Base-by-base conservation (phyloP, 805 yeast species). In the Yueomyces sp. region DNA sequence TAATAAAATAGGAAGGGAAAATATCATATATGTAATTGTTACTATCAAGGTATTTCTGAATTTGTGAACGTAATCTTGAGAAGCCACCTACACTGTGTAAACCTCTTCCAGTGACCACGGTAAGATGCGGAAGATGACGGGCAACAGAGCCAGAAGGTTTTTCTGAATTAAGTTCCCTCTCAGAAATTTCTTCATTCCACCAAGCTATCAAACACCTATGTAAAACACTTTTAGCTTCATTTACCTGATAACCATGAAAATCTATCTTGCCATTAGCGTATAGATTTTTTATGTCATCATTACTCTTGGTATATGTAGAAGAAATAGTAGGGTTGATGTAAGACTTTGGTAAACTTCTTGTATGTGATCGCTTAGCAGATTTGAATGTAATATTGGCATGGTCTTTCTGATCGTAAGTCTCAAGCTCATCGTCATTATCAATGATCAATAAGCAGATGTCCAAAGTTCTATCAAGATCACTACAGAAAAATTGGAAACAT, bases 51-150 rank as follows among this genome's bases (percentile, higher is more conserved):
- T 63, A 57, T 26, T 57, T 63, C 39, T 62, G 59, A 3, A 80
- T 73, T 2, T 68, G 53, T 1, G 48, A 57, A 45, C 68, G 67
- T 19, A 82, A 67, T 46, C 64, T 70, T 1, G 82, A 66, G 2
- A 63, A 54, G 0, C 86, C 85, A 4, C 73, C 75, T 1, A 55
- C 65, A 40, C 85, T 78, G 56, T 83, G 92, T 4, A 78, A 52
- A 0, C 92, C 92, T 49, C 85, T 60, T 0, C 92, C 90, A 0
- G 90, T 80, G 9, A 81, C 60, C 0, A 82, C 60, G 1, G 47
- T 55, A 5, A 81, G 52, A 0, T 74, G 72, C 1, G 59, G 64
- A 1, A 73, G 67, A 54, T 66, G 64, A 8, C 52, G 44, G 0
- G 70, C 78, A 30, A 56, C 59, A 0, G 62, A 46, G 2, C 70